Conservation (phyloP, 371 early-diverging fungal genomes). For the Capillidium rhysosporum region DNA sequence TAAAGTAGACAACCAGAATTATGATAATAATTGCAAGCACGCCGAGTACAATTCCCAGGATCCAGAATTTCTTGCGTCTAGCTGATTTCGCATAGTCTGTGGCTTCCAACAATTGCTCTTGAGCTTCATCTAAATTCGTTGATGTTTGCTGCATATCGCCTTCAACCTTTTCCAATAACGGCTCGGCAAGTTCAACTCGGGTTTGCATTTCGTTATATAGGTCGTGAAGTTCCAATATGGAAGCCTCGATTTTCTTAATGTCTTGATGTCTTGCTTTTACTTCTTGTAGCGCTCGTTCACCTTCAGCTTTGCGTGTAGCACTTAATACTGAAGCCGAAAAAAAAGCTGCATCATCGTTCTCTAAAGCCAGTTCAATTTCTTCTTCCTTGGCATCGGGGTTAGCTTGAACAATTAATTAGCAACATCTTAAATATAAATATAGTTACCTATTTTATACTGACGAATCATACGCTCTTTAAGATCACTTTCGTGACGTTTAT, state of each 20-base stretch:
- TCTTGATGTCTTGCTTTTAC: neutral
- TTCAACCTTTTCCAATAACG: constrained; percentile 48
- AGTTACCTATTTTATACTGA: neutral
- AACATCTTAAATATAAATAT: neutral
- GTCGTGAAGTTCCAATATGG: constrained; percentile 50
- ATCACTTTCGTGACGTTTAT: neutral
- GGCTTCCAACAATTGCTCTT: neutral
- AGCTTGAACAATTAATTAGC: neutral
- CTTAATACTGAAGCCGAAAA: neutral
- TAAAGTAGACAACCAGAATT: too few relatives aligned
- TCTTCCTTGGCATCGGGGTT: neutral
- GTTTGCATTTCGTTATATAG: constrained; percentile 79
- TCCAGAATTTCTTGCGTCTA: neutral
- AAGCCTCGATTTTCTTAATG: neutral
- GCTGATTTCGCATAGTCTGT: neutral
- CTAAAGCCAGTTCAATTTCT: neutral
- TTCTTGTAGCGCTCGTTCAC: neutral
- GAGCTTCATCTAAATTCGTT: neutral
- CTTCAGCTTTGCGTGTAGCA: neutral
- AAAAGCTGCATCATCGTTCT: neutral
- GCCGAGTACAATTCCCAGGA: too few relatives aligned
- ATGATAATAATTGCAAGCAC: too few relatives aligned
- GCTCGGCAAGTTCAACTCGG: constrained; percentile 58
- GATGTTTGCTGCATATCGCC: constrained; percentile 16
- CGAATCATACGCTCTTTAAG: neutral